Percentiles rank a stretch among this genome's conserved stretches.
These are phyloP conservation scores for Silybum marianum DNA, from an alignment of 129 eudicot species.

Conservation along the genomic window DNA sequence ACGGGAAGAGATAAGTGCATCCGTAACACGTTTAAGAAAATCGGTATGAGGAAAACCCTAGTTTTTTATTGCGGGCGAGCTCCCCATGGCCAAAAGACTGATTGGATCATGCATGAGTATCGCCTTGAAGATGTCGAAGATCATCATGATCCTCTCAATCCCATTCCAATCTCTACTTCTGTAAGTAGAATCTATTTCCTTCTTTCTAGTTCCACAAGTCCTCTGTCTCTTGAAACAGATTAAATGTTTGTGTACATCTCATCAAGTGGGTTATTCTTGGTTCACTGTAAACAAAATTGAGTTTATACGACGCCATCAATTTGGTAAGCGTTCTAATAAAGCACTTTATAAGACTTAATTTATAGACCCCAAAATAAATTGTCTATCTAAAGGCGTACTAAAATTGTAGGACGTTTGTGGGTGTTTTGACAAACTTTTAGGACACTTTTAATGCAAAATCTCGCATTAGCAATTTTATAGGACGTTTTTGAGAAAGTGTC, in stretches of 20 bases:
- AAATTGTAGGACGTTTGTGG: too few species aligned
- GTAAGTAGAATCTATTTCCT: slow-evolving; percentile 30
- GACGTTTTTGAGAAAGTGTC: too few species aligned
- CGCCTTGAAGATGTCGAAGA: slow-evolving; percentile 73
- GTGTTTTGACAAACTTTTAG: too few species aligned
- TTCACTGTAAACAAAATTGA: too few species aligned
- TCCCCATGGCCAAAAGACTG: slow-evolving; percentile 96
- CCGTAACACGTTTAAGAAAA: slow-evolving; percentile 73
- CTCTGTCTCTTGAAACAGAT: background rate
- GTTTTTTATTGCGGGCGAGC: slow-evolving; percentile 92
- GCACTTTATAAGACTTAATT: too few species aligned
- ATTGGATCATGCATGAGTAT: slow-evolving; percentile 97
- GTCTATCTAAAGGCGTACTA: too few species aligned
- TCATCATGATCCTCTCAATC: slow-evolving; percentile 57
- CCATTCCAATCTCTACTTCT: slow-evolving; percentile 21
- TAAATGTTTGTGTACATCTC: background rate
- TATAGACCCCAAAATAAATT: too few species aligned
- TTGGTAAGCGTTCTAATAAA: too few species aligned
- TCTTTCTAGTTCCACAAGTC: background rate
- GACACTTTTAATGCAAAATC: too few species aligned
- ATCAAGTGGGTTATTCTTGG: too few species aligned
- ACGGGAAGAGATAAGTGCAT: slow-evolving; percentile 93
- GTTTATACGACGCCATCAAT: too few species aligned
- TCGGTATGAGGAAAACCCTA: slow-evolving; percentile 93
- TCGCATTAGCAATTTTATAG: too few species aligned